Conservation (phyloP, 352 stramenopile species). For the Pythium aphanidermatum region DNA sequence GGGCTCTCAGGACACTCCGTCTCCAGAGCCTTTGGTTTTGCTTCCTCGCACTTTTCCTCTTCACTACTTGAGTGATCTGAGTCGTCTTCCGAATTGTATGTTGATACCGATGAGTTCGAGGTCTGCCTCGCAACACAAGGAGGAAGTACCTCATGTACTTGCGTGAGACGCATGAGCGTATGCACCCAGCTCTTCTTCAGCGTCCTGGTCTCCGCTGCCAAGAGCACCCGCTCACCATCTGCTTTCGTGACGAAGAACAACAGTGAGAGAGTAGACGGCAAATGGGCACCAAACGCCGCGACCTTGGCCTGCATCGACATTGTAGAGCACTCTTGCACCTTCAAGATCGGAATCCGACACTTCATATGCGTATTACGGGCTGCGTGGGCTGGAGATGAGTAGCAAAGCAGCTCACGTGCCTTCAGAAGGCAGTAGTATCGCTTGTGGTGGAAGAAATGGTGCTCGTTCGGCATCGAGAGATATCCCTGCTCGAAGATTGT, state of each 20-base stretch:
- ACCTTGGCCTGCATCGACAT: slow-evolving; percentile 61
- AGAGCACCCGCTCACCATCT: slow-evolving; percentile 56
- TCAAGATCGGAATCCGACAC: slow-evolving; percentile 38
- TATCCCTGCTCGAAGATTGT: slow-evolving; percentile 69
- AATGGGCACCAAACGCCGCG: slow-evolving; percentile 42
- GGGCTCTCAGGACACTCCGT: too few relatives aligned
- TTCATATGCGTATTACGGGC: slow-evolving; percentile 42
- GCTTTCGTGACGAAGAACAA: slow-evolving; percentile 69
- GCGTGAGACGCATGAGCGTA: slow-evolving; percentile 38
- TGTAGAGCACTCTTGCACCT: slow-evolving; percentile 49
- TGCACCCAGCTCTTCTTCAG: slow-evolving; percentile 55
- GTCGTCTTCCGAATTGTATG: slow-evolving; percentile 17
- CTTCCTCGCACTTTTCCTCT: slow-evolving; percentile 4
- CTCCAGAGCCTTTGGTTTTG: too few relatives aligned
- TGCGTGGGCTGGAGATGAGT: slow-evolving; percentile 40
- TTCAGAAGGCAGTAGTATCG: slow-evolving; percentile 62
- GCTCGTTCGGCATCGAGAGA: slow-evolving; percentile 39
- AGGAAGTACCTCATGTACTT: slow-evolving; percentile 31
- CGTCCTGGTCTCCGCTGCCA: slow-evolving; percentile 36
- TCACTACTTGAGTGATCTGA: slow-evolving; percentile 8
- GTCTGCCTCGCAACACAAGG: slow-evolving; percentile 10
- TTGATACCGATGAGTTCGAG: slow-evolving; percentile 11
- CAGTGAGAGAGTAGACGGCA: slow-evolving; percentile 38
- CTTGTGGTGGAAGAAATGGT: slow-evolving; percentile 54
- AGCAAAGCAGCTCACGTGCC: slow-evolving; percentile 38